These are phyloP conservation scores for Fusarium ramigenum DNA, from an alignment of 2,329 filamentous ascomycete genomes.

Conservation along the genomic window DNA sequence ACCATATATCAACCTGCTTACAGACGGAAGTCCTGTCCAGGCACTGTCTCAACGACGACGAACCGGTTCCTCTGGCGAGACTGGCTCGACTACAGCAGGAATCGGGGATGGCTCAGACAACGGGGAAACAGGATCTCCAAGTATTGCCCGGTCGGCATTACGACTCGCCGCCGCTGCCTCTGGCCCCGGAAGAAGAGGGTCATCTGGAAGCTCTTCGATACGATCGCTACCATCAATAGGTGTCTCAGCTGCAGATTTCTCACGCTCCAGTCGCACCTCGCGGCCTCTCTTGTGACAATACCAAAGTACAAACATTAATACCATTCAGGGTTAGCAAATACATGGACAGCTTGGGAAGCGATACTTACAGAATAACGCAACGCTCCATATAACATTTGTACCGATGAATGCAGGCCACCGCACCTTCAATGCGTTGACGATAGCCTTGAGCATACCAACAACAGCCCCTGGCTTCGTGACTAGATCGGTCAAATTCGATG, in stretches of 20 bases:
- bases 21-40: background rate
- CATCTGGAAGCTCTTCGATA: constrained; percentile 62
- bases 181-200: constrained; percentile 54
- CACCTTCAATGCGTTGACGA: constrained; percentile 86
- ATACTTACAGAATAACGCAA: constrained; percentile 83
- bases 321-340: constrained; percentile 51
- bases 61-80: constrained; percentile 11
- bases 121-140: constrained; percentile 34
- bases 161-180: constrained; percentile 20
- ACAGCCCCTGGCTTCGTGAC: constrained; percentile 89
- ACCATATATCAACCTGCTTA: constrained; percentile 2
- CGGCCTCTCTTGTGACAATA: constrained; percentile 96
- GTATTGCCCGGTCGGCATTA: background rate
- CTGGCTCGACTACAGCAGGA: constrained; percentile 7
- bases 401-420: constrained; percentile 92
- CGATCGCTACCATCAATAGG: constrained; percentile 52
- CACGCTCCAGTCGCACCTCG: constrained; percentile 79
- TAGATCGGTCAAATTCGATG: constrained; percentile 79
- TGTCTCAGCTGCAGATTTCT: constrained; percentile 51
- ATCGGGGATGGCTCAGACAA: constrained; percentile 20
- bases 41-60: constrained; percentile 18
- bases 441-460: constrained; percentile 85
- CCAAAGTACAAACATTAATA: constrained; percentile 94
- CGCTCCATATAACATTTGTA: constrained; percentile 89
- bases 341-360: background rate